Percentiles rank a stretch among this genome's conserved stretches.
Conservation (phyloP, 2,329 filamentous ascomycete species). For the Colletotrichum theobromicola region DNA sequence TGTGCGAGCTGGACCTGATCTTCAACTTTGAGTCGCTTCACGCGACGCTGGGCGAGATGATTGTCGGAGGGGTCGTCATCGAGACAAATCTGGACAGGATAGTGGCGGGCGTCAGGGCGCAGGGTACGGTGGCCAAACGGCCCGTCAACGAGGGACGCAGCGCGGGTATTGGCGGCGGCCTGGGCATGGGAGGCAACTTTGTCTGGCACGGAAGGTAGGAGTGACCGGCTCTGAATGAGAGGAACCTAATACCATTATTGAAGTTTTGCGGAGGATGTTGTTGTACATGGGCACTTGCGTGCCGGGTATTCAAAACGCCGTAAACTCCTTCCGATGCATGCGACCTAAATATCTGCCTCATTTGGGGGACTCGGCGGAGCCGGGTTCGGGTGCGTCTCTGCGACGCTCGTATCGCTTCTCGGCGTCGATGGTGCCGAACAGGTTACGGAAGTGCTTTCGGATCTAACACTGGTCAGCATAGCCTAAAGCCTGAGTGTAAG, state of each 20-base stretch:
- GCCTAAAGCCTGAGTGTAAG: fast-evolving
- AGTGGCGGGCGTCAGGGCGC: slow-evolving; percentile 79
- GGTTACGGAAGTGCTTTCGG: slow-evolving; percentile 37
- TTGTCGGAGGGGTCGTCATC: slow-evolving; percentile 92
- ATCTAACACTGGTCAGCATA: slow-evolving; percentile 30
- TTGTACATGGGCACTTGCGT: slow-evolving; percentile 24
- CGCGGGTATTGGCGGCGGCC: slow-evolving; percentile 50
- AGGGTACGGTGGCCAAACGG: slow-evolving; percentile 79
- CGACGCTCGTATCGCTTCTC: slow-evolving; percentile 48
- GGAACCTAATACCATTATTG: neutral
- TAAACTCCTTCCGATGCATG: slow-evolving; percentile 18
- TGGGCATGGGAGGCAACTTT: slow-evolving; percentile 64
- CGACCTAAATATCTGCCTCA: neutral
- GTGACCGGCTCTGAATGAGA: neutral
- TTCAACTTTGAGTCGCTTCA: slow-evolving; percentile 99
- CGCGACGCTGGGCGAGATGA: slow-evolving; percentile 89
- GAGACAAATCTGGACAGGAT: slow-evolving; percentile 91
- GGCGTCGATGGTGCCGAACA: slow-evolving; percentile 45
- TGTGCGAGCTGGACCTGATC: slow-evolving; percentile 97
- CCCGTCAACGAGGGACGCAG: slow-evolving; percentile 73
- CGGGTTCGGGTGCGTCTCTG: slow-evolving; percentile 38
- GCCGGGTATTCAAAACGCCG: slow-evolving; percentile 22
- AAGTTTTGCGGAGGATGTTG: slow-evolving; percentile 30
- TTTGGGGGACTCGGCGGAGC: slow-evolving; percentile 26
- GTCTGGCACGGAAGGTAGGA: slow-evolving; percentile 53